Base-by-base conservation (phyloP, 176 grass and related monocot genomes). In the Paspalum vaginatum region DNA sequence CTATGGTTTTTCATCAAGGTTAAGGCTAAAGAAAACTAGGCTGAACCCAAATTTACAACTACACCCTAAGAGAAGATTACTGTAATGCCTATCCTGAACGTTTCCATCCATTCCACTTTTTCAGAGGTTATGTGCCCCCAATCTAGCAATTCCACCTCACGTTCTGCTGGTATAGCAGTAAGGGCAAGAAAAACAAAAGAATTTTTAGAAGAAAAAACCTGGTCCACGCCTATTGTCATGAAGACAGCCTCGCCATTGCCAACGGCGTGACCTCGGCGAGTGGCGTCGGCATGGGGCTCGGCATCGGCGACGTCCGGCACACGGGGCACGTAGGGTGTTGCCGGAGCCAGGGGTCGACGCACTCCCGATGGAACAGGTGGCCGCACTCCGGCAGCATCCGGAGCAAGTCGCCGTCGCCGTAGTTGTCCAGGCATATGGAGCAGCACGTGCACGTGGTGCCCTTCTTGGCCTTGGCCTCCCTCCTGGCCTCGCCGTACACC, bases 341-440 rank as follows among this genome's bases (percentile, higher is more conserved):
- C 76, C 79, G 85, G 58, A 99, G 87, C 96, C 96, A 99, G 6
- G 90, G 88, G 83, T 99, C 92, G 45, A 99, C 82, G 75, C 96
- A 99, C 72, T 82, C 81, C 2, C 88, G 47, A 44, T 99, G 96
- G 85, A 99, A 99, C 61, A 93, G 76, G 76, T 99, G 96, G 6
- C 90, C 79, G 67, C 90, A 99, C 46, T 99, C 92, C 8, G 92
- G 96, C 79, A 99, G 83, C 83, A 67, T 87, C 32, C 96, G 88
- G 27, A 99, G 88, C 52, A 93, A 74, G 78, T 99, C 96, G 14
- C 77, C 77, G 83, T 95, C 86, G 75, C 76, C 84, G 83, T 95
- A 99, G 85, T 95, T 91, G 49, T 77, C 88, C 24, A 95, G 80
- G 81, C 96, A 99, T 7, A 99, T 87, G 16, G 92, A 93, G 85